Evolutionary conservation across 2,329 filamentous ascomycete genomes (phyloP), one percentile per base, ranked within the genome.

Genomic region (Alternaria solani): DNA sequence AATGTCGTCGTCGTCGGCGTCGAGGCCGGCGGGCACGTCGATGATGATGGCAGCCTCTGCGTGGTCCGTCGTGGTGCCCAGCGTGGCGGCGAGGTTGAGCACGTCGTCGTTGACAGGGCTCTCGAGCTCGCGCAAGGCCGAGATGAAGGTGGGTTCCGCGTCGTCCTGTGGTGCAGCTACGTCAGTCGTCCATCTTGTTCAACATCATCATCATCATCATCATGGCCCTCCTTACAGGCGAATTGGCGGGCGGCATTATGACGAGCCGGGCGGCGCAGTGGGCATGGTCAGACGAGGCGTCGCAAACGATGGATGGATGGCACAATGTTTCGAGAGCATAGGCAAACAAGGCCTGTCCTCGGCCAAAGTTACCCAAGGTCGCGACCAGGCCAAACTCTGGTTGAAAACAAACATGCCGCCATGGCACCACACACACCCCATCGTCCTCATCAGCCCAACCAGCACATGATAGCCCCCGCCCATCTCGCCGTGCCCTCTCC

Each of bases 31-130:
- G 12, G 39, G 18, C 18, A 25, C 20, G 6, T 42, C 20, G 14
- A 25, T 12, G 39, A 42, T 25, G 18, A 25, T 25, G 39, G 20
- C 39, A 11, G 34, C 26, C 23, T 18, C 48, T 16, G 51, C 25
- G 20, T 30, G 28, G 28, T 46, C 52, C 20, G 62, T 38, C 18
- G 78, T 76, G 20, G 79, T 82, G 62, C 80, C 81, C 43, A 85
- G 77, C 41, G 83, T 85, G 39, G 81, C 75, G 51, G 84, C 82
- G 59, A 85, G 79, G 67, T 85, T 82, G 56, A 83, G 79, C 23
- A 75, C 71, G 64, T 74, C 69, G 42, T 71, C 67, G 64, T 71
- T 69, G 41, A 83, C 81, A 48, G 84, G 81, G 66, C 80, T 83
- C 66, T 83, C 78, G 60, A 85, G 76, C 55, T 79, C 75, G 66